A percentile compares a stretch with the other conserved stretches of the same genome.
These are phyloP conservation scores for Aspergillus sp. DNA, from an alignment of 2,329 filamentous ascomycete genomes.

Conservation along the genomic window DNA sequence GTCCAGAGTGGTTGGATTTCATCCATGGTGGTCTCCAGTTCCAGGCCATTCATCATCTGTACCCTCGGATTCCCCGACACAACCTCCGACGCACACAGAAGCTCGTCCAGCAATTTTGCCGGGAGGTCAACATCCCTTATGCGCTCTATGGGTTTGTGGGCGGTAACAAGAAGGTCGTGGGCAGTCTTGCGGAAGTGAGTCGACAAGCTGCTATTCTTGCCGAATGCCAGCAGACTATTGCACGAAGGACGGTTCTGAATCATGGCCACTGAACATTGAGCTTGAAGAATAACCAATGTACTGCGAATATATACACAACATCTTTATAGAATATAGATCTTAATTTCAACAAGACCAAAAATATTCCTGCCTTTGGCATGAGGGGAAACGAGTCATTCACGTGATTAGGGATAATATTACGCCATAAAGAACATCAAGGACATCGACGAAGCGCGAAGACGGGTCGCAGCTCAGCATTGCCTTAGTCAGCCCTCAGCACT, in stretches of 20 bases:
- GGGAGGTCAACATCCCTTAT: constrained; percentile 73
- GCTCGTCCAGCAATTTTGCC: constrained; percentile 69
- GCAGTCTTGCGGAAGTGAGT: constrained; percentile 63
- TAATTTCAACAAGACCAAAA: too few relatives aligned
- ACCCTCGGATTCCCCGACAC: constrained; percentile 70
- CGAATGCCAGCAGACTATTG: constrained; percentile 51
- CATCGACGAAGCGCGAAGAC: too few relatives aligned
- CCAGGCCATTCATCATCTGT: constrained; percentile 78
- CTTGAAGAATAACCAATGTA: too few relatives aligned
- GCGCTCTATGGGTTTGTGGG: constrained; percentile 73
- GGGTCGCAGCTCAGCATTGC: too few relatives aligned
- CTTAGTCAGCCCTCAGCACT: too few relatives aligned
- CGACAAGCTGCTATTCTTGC: constrained; percentile 64
- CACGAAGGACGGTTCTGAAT: neutral
- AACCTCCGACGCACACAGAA: constrained; percentile 67
- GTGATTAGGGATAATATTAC: too few relatives aligned
- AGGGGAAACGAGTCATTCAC: too few relatives aligned
- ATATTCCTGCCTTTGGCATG: too few relatives aligned
- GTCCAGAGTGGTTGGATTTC: constrained; percentile 76
- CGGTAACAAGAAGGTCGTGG: constrained; percentile 68
- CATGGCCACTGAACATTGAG: neutral
- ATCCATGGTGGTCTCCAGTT: constrained; percentile 82
- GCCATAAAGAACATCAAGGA: too few relatives aligned
- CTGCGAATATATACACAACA: too few relatives aligned
- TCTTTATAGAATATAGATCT: too few relatives aligned